Evolutionary conservation across 352 stramenopile genomes (phyloP), one percentile per base, ranked within the genome.

Genomic region (Blastocystis hominis): DNA sequence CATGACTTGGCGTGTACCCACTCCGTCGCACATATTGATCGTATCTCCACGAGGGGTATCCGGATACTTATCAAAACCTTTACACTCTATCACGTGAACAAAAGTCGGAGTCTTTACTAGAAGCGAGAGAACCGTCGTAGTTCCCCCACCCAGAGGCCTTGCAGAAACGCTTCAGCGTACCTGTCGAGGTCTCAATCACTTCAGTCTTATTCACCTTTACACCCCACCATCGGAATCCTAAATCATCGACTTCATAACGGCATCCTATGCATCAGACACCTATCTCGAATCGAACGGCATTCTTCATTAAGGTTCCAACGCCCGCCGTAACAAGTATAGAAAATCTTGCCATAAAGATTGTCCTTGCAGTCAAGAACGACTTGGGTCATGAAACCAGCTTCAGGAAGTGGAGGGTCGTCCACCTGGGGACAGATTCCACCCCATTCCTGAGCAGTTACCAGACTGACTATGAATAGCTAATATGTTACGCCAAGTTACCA

Each of bases 91-190:
- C 38, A 34, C 30, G 9, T 80, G n/a, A 62, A 3, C n/a, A 0
- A 38, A 7, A 2, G 24, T 9, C 30, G 1, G 0, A 38, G 38
- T 40, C 13, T 15, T 17, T 24, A 80, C 70, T 62, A 7, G 70
- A 63, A 24, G 70, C 70, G 20, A 6, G 2, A 6, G 70, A 80
- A 64, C 70, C 70, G 56, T 80, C 70, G n/a, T 80, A 80, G 30
- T 62, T 44, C n/a, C 70, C 70, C 70, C 70, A 80, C 15, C 70
- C 70, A 20, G 38, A 61, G 40, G 47, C 4, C 54, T 80, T 36
- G 53, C 70, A 80, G 53, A 80, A 80, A 80, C 70, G 70, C 53
- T 80, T 80, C 70, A 80, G 30, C 34, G 7, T 20, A 34, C 70
- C 70, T 30, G 17, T 40, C 10, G 70, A 20, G 10, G 70, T 80